Evolutionary conservation across 129 eudicot genomes (phyloP).

Genomic region (Erigeron canadensis): DNA sequence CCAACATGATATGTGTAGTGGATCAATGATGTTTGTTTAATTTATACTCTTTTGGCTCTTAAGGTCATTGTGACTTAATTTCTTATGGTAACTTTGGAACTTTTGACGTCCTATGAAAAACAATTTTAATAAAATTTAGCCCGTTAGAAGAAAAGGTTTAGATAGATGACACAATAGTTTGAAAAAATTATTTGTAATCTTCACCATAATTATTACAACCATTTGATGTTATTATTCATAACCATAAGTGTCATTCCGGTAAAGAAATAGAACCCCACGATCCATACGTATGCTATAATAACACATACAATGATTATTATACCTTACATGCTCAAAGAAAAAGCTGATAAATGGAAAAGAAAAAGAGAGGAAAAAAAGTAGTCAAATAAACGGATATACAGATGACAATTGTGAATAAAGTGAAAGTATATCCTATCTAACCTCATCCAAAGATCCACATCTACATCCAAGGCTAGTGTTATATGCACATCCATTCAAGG

Average conservation of each 20-base stretch:
- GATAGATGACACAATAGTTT: no score
- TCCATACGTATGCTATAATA: slow-evolving; percentile 5
- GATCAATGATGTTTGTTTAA: no score
- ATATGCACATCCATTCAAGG: slow-evolving; percentile 31
- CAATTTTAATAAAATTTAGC: no score
- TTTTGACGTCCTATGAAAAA: no score
- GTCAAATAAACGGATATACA: slow-evolving; percentile 30
- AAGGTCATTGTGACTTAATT: no score
- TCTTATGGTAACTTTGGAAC: no score
- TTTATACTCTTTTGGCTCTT: no score
- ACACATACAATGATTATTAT: not conserved
- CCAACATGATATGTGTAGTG: no score
- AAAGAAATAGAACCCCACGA: slow-evolving; percentile 21
- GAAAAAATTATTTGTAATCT: no score
- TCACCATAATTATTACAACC: no score
- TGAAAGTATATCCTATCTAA: slow-evolving; percentile 33
- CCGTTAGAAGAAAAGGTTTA: no score
- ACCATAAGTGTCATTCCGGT: not conserved
- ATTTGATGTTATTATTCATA: no score
- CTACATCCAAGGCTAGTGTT: slow-evolving; percentile 24
- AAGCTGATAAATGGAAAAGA: slow-evolving; percentile 31
- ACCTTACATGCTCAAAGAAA: slow-evolving; percentile 6
- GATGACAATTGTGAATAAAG: slow-evolving; percentile 29
- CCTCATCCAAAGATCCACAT: slow-evolving; percentile 37
- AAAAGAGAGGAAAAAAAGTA: slow-evolving; percentile 19